Conservation (phyloP, 202 grass and related monocot genomes). For the Schoenoplectus tabernaemontani region DNA sequence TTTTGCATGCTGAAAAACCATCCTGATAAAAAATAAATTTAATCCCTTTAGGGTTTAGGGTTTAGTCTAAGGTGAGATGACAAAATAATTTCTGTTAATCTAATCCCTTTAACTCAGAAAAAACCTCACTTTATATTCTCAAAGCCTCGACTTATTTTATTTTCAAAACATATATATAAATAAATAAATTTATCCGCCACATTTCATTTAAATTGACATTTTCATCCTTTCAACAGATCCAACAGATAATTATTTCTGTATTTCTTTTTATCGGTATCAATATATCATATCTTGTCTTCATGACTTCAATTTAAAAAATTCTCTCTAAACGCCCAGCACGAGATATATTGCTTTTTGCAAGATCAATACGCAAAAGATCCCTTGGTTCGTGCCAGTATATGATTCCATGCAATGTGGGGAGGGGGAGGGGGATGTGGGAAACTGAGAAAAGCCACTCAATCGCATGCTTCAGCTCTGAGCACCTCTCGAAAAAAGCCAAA, state of each 20-base stretch:
- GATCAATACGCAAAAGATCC: neutral
- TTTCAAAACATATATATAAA: too few species aligned
- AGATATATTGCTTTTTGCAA: neutral
- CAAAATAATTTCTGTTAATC: neutral
- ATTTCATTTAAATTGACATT: neutral
- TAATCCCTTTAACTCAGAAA: neutral
- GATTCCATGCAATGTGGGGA: slow-evolving; percentile 17
- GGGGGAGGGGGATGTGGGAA: neutral
- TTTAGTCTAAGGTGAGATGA: too few species aligned
- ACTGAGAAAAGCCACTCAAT: neutral
- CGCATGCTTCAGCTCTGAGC: slow-evolving; percentile 6
- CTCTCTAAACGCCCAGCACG: neutral
- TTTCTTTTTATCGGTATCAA: neutral
- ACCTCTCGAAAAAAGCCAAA: neutral
- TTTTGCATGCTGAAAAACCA: neutral
- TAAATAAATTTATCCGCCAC: neutral
- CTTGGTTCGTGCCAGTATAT: neutral
- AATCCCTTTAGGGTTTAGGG: too few species aligned
- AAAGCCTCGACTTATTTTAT: neutral
- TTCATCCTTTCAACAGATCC: neutral
- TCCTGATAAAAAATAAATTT: too few species aligned
- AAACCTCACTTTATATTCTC: neutral
- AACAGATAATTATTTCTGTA: neutral
- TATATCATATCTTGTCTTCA: neutral
- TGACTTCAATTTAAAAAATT: neutral